Evolutionary conservation across 2,329 filamentous ascomycete species (phyloP), one percentile per base, ranked within the genome.

Genomic region (Pezicula radicicola): DNA sequence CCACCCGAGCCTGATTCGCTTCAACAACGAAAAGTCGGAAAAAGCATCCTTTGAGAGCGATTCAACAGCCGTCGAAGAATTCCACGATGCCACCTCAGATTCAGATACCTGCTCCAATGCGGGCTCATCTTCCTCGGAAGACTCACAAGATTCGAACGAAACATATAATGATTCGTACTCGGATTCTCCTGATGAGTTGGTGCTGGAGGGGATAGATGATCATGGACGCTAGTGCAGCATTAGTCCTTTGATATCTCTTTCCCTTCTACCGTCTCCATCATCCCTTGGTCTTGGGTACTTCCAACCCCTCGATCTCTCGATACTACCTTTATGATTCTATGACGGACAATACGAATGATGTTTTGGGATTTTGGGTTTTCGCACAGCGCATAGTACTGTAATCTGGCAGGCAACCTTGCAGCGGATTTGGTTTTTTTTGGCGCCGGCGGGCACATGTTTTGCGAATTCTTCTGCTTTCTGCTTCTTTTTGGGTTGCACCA

Each of bases 1-100:
- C 48, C 67, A 65, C 33, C 72, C 71, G 48, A 56, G 53, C 25
- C 71, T 79, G 30, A 68, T 77, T 52, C 73, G 72, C 50, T 78
- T 74, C 63, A 66, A 61, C 45, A 73, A 75, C 57, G 69, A 73
- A 57, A 64, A 64, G 48, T 47, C 49, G 42, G 51, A 48, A 15
- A 48, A 48, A 21, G 28, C 9, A 27, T 19, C 15, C 45, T 55
- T 54, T 3, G 56, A 59, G 30, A 61, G 50, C 37, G 54, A 60
- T 37, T 37, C 52, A 27, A 56, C 54, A 15, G 42, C 27, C 19
- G 19, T 45, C 27, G 42, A 45, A 27, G 42, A 45, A 30, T 16
- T 27, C 15, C 42, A 27, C 21, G 42, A 45, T 45, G 19, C n/a
- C 10, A 16, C n/a, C 37, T 40, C 37, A 40, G 40, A 12, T 42